phyloP scores from a whole-genome alignment of 2,329 filamentous ascomycete genomes.

The Onygena corvina region DNA sequence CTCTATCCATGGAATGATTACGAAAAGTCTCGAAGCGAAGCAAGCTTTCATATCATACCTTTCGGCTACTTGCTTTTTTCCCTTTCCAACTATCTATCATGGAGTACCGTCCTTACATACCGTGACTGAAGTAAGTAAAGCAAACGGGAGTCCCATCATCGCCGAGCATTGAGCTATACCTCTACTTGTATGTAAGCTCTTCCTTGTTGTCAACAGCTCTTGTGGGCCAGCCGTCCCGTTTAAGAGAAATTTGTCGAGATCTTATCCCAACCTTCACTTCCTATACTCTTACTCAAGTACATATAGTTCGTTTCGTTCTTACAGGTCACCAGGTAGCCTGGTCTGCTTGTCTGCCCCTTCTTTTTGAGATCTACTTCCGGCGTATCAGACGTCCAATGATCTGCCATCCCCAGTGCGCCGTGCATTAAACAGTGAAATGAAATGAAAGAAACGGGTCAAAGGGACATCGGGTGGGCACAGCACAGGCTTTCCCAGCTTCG shows the following conservation, averaged over 20 bases:
- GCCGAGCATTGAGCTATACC: too few species aligned
- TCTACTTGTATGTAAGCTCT: too few species aligned
- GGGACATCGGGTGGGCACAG: background rate
- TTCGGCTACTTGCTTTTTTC: background rate
- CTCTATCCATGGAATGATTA: background rate
- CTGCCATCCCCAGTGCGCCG: background rate
- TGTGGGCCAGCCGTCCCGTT: too few species aligned
- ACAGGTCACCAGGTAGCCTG: background rate
- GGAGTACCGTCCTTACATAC: too few species aligned
- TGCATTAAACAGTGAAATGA: constrained; percentile 1
- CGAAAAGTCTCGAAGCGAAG: background rate
- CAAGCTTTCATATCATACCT: background rate
- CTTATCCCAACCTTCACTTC: too few species aligned
- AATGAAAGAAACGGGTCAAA: constrained; percentile 5
- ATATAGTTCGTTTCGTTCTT: background rate
- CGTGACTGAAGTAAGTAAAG: too few species aligned
- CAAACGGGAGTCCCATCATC: too few species aligned
- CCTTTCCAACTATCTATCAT: too few species aligned
- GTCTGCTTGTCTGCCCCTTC: background rate
- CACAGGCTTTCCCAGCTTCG: background rate
- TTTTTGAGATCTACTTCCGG: background rate
- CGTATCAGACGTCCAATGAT: background rate
- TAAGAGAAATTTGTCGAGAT: too few species aligned
- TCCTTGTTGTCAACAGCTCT: too few species aligned
- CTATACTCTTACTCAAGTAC: too few species aligned